A percentile compares a stretch with the other conserved stretches of the same genome.
phyloP scores from a whole-genome alignment of 1,139 yeast genomes.

The Sugiyamaella grinbergsii region DNA sequence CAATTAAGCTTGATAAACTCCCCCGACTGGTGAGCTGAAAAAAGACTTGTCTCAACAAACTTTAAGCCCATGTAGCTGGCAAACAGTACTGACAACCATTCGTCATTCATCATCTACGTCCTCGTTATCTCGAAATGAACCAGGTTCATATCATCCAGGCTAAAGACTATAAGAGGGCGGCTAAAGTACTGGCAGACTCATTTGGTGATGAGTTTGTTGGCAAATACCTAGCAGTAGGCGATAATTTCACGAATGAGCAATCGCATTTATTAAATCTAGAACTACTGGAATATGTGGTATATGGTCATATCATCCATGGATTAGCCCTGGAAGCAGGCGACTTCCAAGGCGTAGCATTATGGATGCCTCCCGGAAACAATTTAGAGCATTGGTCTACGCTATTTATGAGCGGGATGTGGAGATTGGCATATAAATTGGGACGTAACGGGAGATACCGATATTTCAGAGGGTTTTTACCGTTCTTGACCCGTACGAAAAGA shows the following conservation, averaged over 20 bases:
- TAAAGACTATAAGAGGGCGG: conserved; percentile 57
- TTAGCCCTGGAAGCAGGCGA: conserved; percentile 54
- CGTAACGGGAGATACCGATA: conserved; percentile 57
- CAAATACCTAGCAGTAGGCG: conserved; percentile 50
- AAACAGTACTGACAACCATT: too few relatives aligned
- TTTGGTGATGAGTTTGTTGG: conserved; percentile 59
- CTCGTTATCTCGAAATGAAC: too few relatives aligned
- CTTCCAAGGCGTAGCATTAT: conserved; percentile 64
- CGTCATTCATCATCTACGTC: too few relatives aligned
- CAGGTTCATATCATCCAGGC: conserved; percentile 39
- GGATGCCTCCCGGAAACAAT: conserved; percentile 61
- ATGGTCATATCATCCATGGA: conserved; percentile 60
- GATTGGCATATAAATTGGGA: conserved; percentile 53
- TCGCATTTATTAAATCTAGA: conserved; percentile 49
- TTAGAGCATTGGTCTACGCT: conserved; percentile 51
- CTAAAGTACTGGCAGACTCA: conserved; percentile 53
- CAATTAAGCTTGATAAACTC: too few relatives aligned
- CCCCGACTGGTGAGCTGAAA: not conserved
- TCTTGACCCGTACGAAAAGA: conserved; percentile 53
- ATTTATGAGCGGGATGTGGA: conserved; percentile 59
- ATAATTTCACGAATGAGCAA: conserved; percentile 42
- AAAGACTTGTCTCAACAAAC: not conserved
- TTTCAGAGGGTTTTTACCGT: conserved; percentile 58
- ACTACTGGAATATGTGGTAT: conserved; percentile 58
- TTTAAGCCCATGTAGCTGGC: not conserved